Evolutionary conservation across 208 protist genomes (phyloP).

Genomic region (Wallacemonas rigidus): DNA sequence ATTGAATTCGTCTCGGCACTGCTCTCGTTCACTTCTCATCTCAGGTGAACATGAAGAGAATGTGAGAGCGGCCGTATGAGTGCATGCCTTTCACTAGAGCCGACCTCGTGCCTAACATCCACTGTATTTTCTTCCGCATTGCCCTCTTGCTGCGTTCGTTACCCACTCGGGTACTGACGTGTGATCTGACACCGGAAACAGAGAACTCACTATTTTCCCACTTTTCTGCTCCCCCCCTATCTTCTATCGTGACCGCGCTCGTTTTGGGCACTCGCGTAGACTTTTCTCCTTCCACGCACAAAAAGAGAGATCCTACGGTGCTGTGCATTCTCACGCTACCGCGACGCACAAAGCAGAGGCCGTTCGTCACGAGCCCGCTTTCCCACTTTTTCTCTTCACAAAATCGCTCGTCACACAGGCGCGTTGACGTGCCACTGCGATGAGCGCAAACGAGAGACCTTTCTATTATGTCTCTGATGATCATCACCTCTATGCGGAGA

Average conservation of each 20-base stretch:
- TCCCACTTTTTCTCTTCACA: constrained; percentile 12
- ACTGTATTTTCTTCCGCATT: no score
- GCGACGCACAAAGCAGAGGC: not conserved
- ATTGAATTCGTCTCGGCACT: no score
- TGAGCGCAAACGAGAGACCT: not conserved
- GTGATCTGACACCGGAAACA: no score
- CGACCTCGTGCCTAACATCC: no score
- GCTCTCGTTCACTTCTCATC: constrained; percentile 1
- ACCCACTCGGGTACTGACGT: no score
- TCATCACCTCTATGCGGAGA: constrained; percentile 15
- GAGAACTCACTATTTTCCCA: no score
- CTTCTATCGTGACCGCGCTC: not conserved
- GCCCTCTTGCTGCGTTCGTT: no score
- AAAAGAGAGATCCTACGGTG: no score
- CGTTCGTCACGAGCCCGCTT: not conserved
- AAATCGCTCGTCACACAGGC: not conserved
- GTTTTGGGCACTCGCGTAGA: not conserved
- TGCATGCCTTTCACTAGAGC: no score
- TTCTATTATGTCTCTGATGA: constrained; percentile 15
- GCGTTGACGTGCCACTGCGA: not conserved
- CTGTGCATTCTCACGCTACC: no score
- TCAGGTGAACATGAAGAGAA: not conserved
- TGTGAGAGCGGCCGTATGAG: no score
- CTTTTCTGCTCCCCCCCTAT: not conserved
- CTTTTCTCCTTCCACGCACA: not conserved